Conservation (phyloP, 2,329 filamentous ascomycete species). For the Claviceps digitariae region DNA sequence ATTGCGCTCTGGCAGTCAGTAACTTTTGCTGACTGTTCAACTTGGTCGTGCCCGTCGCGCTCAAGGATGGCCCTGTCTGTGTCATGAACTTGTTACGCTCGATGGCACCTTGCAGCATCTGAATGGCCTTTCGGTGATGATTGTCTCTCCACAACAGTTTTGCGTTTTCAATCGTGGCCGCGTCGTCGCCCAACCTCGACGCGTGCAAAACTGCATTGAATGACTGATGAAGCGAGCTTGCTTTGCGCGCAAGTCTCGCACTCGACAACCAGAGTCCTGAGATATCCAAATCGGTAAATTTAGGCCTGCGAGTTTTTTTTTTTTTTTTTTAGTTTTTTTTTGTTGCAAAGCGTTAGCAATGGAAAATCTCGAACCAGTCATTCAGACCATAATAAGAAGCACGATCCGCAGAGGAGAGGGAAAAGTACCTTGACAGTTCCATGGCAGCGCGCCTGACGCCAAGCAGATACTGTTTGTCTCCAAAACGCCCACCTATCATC, state of each 20-base stretch:
- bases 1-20: conserved; percentile 62
- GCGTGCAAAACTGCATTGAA: conserved; percentile 92
- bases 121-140: conserved; percentile 88
- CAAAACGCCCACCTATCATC: conserved; percentile 73
- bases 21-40: conserved; percentile 40
- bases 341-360: background rate
- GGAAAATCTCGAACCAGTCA: background rate
- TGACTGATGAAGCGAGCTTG: conserved; percentile 69
- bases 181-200: conserved; percentile 67
- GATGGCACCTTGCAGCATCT: conserved; percentile 78
- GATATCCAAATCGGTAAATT: conserved; percentile 59
- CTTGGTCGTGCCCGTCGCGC: conserved; percentile 19
- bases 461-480: conserved; percentile 88
- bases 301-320: conserved; percentile 24
- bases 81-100: conserved; percentile 60
- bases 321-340: too few relatives aligned
- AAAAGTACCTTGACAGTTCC: conserved; percentile 52
- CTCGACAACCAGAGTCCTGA: conserved; percentile 77
- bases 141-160: conserved; percentile 87
- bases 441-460: conserved; percentile 78
- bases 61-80: conserved; percentile 24
- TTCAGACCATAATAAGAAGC: too few relatives aligned
- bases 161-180: conserved; percentile 87
- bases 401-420: background rate
- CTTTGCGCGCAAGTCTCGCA: conserved; percentile 74